These are phyloP conservation scores for Russula compacta DNA, from an alignment of 768 basidiomycete genomes.

Conservation along the genomic window DNA sequence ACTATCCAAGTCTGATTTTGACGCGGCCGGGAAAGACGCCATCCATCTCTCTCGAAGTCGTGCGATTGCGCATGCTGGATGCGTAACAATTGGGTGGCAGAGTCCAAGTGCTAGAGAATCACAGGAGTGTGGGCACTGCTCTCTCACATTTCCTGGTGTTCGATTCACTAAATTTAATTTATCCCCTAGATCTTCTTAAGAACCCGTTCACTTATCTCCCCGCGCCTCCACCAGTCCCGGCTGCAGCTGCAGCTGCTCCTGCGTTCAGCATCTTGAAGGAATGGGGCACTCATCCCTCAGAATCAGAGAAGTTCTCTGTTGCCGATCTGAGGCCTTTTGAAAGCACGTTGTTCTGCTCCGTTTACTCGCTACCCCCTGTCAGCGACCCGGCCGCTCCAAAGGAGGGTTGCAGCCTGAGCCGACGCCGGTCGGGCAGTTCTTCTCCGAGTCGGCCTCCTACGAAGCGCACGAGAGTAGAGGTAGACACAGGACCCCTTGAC, in stretches of 20 bases:
- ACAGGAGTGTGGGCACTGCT: neutral
- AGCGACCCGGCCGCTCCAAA: neutral
- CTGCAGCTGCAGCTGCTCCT: neutral
- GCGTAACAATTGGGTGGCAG: neutral
- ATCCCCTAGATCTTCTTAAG: neutral
- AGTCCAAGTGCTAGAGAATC: neutral
- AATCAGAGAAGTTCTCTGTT: neutral
- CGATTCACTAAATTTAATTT: neutral
- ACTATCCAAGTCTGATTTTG: neutral
- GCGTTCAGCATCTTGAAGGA: neutral
- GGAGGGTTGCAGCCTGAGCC: neutral
- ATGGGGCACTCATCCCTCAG: constrained; percentile 3
- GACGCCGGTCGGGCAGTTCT: neutral
- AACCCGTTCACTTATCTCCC: constrained; percentile 5
- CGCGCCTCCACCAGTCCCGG: neutral
- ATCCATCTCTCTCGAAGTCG: constrained; percentile 3
- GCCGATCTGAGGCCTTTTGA: constrained; percentile 1
- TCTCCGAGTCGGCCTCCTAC: neutral
- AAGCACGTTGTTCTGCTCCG: neutral
- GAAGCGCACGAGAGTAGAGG: constrained; percentile 2
- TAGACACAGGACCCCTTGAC: constrained; percentile 10
- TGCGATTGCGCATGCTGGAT: constrained; percentile 2
- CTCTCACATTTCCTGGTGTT: neutral
- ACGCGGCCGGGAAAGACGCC: neutral
- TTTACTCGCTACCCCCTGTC: neutral